Percentiles rank a stretch among this genome's conserved stretches.
Conservation (phyloP, 495 filamentous ascomycete genomes). For the Hyaloscypha variabilis region DNA sequence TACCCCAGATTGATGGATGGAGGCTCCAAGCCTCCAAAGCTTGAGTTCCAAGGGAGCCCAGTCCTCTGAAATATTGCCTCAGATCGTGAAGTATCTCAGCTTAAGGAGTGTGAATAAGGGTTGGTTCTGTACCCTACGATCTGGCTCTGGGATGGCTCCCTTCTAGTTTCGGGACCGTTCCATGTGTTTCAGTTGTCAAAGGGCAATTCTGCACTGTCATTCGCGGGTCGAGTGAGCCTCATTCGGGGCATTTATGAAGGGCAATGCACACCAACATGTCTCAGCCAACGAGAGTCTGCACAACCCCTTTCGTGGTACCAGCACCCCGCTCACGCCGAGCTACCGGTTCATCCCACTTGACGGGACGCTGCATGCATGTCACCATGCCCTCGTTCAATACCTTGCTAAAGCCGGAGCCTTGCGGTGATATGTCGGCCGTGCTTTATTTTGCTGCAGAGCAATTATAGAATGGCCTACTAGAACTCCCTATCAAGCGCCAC, state of each 20-base stretch:
- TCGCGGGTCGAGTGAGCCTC: slow-evolving; percentile 1
- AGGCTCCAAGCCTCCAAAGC: no score
- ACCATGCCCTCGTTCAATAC: background rate
- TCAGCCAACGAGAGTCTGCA: background rate
- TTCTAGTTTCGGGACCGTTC: background rate
- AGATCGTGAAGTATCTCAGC: no score
- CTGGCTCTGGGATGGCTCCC: background rate
- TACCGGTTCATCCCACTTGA: background rate
- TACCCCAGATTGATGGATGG: background rate
- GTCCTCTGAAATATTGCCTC: no score
- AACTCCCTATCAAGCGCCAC: background rate
- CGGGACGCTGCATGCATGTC: background rate
- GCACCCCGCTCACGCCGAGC: background rate
- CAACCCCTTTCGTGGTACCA: background rate
- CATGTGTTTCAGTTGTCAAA: background rate
- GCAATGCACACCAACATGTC: background rate
- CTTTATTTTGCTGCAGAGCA: background rate
- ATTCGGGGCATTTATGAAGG: slow-evolving; percentile 1
- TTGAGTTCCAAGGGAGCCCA: no score
- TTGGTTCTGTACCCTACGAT: no score
- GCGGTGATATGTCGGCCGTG: background rate
- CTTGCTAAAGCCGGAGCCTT: background rate
- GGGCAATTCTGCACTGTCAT: background rate
- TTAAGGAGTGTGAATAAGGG: no score
- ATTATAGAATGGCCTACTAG: background rate